Base-by-base conservation (phyloP, 768 basidiomycete species). In the Rhodotorula paludigena region DNA sequence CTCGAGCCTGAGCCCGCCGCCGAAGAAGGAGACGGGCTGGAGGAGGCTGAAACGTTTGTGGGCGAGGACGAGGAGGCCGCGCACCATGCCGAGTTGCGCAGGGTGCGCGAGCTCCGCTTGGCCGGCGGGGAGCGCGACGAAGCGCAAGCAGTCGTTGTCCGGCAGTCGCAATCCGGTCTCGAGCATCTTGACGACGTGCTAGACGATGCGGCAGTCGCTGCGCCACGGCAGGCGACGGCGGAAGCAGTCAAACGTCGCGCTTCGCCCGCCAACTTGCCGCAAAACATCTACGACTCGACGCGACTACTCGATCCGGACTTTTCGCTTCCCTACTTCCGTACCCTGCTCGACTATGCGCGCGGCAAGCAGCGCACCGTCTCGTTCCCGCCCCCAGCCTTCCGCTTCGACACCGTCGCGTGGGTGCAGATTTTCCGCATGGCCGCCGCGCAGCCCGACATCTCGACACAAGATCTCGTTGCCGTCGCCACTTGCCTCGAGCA, bases 381-480 rank as follows among this genome's bases (percentile, higher is more conserved):
- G 7, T 64, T 64, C 56, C 68, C 68, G 0, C 25, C 35, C 4
- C 57, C 62, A 1, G 62, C 67, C 25, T 63, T 63, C 21, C 47
- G 36, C 47, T 48, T 70, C 65, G 39, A 44, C 64, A 3, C 54
- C 52, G n/a, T 48, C 36, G 30, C 56, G 28, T 67, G 58, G 67
- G 12, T 45, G 48, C 32, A 36, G 47, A 32, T 65, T 59, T 60
- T 63, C 57, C 25, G 23, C 52, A 38, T 61, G 32, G 36, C 65
- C 61, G 16, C 39, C n/a, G 15, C 36, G 53, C 47, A 47, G 20
- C 16, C 48, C 44, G 30, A 45, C 20, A 32, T 55, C 42, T 48
- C 21, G 6, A 3, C 48, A 33, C 14, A 51, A 1, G 15, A 41
- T 20, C 25, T 66, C 57, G 15, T 60, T 55, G 41, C 35, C 44